These are phyloP conservation scores for Phytophthora pini DNA, from an alignment of 352 stramenopile genomes.

Conservation along the genomic window DNA sequence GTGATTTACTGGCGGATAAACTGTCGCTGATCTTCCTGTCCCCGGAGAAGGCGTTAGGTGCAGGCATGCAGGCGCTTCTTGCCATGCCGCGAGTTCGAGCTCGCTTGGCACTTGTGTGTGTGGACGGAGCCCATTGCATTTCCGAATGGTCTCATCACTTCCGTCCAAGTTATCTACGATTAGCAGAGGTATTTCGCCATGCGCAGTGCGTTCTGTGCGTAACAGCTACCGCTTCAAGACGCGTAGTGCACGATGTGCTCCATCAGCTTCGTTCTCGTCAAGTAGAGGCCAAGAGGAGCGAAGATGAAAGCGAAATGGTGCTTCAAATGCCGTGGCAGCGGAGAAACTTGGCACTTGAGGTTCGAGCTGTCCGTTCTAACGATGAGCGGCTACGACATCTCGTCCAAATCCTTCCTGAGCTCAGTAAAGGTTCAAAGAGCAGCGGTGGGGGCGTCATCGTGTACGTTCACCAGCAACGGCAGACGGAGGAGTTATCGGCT, in stretches of 20 bases:
- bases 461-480: constrained; percentile 85
- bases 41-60: constrained; percentile 87
- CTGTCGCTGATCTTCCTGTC: constrained; percentile 92
- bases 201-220: constrained; percentile 89
- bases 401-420: constrained; percentile 28
- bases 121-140: constrained; percentile 96
- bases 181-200: constrained; percentile 62
- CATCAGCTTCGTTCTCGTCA: constrained; percentile 51
- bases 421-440: constrained; percentile 38
- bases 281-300: not conserved
- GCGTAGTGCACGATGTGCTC: constrained; percentile 79
- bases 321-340: constrained; percentile 82
- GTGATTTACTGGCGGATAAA: constrained; percentile 63
- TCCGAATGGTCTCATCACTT: constrained; percentile 97
- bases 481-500: constrained; percentile 74
- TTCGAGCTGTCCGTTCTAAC: constrained; percentile 61
- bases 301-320: constrained; percentile 52
- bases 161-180: constrained; percentile 81
- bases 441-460: constrained; percentile 67
- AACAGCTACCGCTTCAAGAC: constrained; percentile 91
- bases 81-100: constrained; percentile 43
- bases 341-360: constrained; percentile 64
- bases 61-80: constrained; percentile 81
- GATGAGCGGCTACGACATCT: constrained; percentile 58
- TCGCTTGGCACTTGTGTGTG: constrained; percentile 85